Conservation (phyloP, 2,329 filamentous ascomycete species). For the Coniochaeta prunicola region DNA sequence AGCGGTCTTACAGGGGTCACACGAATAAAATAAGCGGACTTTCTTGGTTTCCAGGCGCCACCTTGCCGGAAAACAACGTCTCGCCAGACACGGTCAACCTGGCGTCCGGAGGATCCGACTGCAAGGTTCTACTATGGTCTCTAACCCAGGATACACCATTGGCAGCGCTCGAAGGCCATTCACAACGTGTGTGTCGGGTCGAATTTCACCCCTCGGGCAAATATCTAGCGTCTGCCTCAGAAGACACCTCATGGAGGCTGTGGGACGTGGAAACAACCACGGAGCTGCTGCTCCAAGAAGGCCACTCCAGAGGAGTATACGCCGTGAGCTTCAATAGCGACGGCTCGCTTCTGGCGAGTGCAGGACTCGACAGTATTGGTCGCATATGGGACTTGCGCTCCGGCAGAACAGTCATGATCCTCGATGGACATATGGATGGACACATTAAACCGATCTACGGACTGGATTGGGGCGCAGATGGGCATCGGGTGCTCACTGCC, state of each 20-base stretch:
- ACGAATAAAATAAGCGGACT: constrained; percentile 85
- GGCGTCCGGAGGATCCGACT: constrained; percentile 84
- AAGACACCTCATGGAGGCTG: constrained; percentile 92
- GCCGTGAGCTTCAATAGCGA: constrained; percentile 84
- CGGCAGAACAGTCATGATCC: constrained; percentile 89
- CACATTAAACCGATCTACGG: constrained; percentile 89
- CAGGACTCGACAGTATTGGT: constrained; percentile 90
- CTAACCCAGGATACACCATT: constrained; percentile 79
- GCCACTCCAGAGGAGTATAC: constrained; percentile 90
- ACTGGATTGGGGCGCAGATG: constrained; percentile 86
- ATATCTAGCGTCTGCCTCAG: constrained; percentile 87
- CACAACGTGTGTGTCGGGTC: constrained; percentile 79
- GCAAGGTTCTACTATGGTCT: constrained; percentile 84
- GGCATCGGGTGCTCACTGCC: constrained; percentile 85
- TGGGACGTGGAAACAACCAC: constrained; percentile 87
- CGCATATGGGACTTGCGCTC: constrained; percentile 93
- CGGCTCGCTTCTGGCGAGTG: constrained; percentile 82
- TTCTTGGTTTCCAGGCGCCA: constrained; percentile 82
- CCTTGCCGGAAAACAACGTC: constrained; percentile 61
- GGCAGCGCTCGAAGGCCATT: constrained; percentile 75
- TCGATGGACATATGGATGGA: constrained; percentile 76
- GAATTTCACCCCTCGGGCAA: constrained; percentile 91
- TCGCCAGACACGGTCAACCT: constrained; percentile 73
- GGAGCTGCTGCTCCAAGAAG: constrained; percentile 84
- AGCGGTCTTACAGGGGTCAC: constrained; percentile 71